Evolutionary conservation across 345 rosid genomes (phyloP), one percentile per base, ranked within the genome.

Genomic region (Gossypium australe): DNA sequence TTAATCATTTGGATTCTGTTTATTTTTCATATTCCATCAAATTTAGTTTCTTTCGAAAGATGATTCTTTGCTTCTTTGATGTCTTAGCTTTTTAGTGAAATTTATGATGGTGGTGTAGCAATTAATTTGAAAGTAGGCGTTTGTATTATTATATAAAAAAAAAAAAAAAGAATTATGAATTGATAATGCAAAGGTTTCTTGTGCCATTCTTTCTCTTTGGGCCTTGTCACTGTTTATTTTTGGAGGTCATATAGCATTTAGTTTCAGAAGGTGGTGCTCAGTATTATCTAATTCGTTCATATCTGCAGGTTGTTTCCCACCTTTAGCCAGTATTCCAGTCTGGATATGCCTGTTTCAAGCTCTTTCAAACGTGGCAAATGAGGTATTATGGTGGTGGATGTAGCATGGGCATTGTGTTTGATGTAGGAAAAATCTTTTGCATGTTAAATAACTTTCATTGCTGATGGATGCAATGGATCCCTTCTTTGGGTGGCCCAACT

Each of bases 301-400:
- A 22, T 74, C 27, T 41, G 13, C 76, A 95, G 99, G 99, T 71
- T 95, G 99, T 83, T 83, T 95, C 38, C 99, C 99, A 57, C 93
- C 94, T 43, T 84, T 92, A 84, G 97, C 93, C n/a, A 92, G 92
- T 11, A 92, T 92, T 83, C 99, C 98, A 44, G 99, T 95, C 72
- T 93, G 94, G 96, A 91, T 95, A 61, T 98, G 99, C 80, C 84
- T 95, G 61, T 95, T 93, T 83, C 99, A 93, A 87, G 99, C 99
- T 85, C 97, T 95, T 73, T 95, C 98, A 45, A 87, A 95, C 78
- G 98, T 93, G 48, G 99, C 99, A 55, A 95, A 95, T 77, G 97
- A 94, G 95, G 98, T 94, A 86, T 58, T 25, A 34, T 55, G 55
- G 73, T 41, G 63, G 25, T 18, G 24, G 56, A 67, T 24, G 57